Conservation (phyloP, 2,329 filamentous ascomycete species). For the Elsinoe batatas region DNA sequence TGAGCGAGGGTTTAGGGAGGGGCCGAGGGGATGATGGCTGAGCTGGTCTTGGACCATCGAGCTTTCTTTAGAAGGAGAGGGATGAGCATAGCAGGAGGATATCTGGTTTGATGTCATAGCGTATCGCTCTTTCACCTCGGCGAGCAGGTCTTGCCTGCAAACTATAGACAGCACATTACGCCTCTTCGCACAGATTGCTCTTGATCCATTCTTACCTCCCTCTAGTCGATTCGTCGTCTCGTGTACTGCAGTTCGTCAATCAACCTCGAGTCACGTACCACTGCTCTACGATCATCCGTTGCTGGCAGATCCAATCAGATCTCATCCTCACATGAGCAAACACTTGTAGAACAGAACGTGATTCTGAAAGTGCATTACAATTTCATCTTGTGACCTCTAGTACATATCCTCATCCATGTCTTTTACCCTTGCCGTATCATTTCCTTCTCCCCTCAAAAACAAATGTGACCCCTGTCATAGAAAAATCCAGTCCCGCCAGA, state of each 20-base stretch:
- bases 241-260: too few species aligned
- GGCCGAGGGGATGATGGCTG: too few species aligned
- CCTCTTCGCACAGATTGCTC: not conserved
- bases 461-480: not conserved
- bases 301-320: too few species aligned
- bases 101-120: not conserved
- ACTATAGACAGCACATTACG: not conserved
- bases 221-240: too few species aligned
- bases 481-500: constrained; percentile 13
- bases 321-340: too few species aligned
- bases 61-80: not conserved
- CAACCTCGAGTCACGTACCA: too few species aligned
- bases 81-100: not conserved
- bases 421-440: not conserved
- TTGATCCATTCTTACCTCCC: too few species aligned
- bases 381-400: constrained; percentile 1
- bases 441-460: too few species aligned
- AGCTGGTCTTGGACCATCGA: not conserved
- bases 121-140: not conserved
- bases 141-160: not conserved
- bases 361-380: not conserved
- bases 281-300: too few species aligned
- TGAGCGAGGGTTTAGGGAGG: too few species aligned
- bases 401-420: constrained; percentile 3
- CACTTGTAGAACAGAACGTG: too few species aligned